Percentiles rank a stretch among this genome's conserved stretches.
These are phyloP conservation scores for Coffea eugenioides DNA, from an alignment of 257 asterid species.

Conservation along the genomic window DNA sequence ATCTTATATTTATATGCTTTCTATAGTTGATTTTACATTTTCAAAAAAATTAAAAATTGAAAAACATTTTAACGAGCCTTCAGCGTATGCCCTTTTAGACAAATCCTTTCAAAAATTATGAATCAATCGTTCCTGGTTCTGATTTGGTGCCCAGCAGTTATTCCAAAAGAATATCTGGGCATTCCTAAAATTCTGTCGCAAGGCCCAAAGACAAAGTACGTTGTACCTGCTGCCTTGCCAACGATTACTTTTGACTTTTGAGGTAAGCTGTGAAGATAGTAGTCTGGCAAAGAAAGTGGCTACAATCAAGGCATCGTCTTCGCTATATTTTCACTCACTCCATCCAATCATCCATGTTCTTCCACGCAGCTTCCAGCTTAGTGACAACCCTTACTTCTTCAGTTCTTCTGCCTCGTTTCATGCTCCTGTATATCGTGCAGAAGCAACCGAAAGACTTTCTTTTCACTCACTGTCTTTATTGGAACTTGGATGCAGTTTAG, in stretches of 20 bases:
- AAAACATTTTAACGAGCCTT: no score
- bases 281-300: background rate
- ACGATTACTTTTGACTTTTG: background rate
- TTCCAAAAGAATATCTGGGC: background rate
- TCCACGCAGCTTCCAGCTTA: constrained; percentile 1
- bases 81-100: no score
- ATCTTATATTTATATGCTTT: no score
- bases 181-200: background rate
- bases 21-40: no score
- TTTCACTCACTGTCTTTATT: background rate
- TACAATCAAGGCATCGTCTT: background rate
- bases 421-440: background rate
- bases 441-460: background rate
- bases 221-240: background rate
- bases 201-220: no score
- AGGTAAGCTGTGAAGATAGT: background rate
- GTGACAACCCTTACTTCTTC: background rate
- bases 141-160: background rate
- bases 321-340: background rate
- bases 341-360: no score
- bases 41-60: no score
- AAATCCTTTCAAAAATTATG: no score
- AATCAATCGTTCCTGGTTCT: no score
- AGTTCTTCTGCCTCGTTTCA: no score
- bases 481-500: background rate